Evolutionary conservation across 306 rosid genomes (phyloP).

Genomic region (Betula pendula): DNA sequence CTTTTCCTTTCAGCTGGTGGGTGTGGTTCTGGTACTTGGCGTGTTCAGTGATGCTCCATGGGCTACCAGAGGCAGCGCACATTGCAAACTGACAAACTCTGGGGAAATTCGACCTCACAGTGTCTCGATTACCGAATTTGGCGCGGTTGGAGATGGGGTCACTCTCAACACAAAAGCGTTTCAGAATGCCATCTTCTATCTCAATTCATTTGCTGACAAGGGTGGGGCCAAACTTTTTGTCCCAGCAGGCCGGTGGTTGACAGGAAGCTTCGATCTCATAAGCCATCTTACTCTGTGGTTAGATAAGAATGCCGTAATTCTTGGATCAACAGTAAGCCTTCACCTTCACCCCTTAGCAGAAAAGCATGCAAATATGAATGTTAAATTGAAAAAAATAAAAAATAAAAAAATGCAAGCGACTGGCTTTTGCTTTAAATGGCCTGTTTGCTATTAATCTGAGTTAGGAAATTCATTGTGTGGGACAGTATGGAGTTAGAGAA

Average conservation of each 20-base stretch:
- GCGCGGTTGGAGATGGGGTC: slow-evolving; percentile 80
- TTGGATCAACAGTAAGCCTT: slow-evolving; percentile 65
- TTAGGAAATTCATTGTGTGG: slow-evolving; percentile 6
- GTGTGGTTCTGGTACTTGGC: slow-evolving; percentile 62
- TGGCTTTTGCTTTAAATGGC: slow-evolving; percentile 8
- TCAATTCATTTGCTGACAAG: slow-evolving; percentile 69
- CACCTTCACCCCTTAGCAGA: slow-evolving; percentile 4
- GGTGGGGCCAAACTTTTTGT: slow-evolving; percentile 90
- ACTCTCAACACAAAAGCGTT: slow-evolving; percentile 83
- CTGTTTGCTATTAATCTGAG: slow-evolving; percentile 3
- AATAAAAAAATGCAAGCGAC: background rate
- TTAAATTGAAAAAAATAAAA: background rate
- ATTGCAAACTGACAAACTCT: slow-evolving; percentile 45
- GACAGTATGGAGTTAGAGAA: background rate
- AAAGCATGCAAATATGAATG: background rate
- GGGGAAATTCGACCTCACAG: slow-evolving; percentile 72
- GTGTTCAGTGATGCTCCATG: slow-evolving; percentile 54
- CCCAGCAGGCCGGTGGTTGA: slow-evolving; percentile 77
- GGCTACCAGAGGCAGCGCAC: slow-evolving; percentile 60
- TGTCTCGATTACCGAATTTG: slow-evolving; percentile 75
- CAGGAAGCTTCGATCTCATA: slow-evolving; percentile 88
- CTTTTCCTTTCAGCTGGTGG: slow-evolving; percentile 49
- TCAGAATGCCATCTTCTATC: slow-evolving; percentile 82
- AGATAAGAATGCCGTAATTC: slow-evolving; percentile 66
- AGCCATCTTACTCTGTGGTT: slow-evolving; percentile 80